These are phyloP conservation scores for Phaffia rhodozyma DNA, from an alignment of 1,284 basidiomycete genomes.

Conservation along the genomic window DNA sequence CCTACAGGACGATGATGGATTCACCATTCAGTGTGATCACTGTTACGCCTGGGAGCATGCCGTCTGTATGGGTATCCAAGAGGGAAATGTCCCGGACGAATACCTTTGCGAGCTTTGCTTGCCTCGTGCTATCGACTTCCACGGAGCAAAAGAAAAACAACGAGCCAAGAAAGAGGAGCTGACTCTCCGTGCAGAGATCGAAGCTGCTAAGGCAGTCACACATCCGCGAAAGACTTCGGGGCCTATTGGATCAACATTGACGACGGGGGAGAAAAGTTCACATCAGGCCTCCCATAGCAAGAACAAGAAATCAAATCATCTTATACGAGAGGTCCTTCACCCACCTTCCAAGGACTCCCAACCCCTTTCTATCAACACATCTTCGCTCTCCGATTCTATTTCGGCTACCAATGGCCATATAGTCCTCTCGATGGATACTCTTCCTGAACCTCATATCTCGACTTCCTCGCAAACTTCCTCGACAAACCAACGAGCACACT, in stretches of 20 bases:
- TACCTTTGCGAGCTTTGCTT: constrained; percentile 35
- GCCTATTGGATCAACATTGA: not conserved
- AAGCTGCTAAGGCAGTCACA: not conserved
- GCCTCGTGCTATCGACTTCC: constrained; percentile 28
- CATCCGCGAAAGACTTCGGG: not conserved
- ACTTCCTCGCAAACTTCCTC: not conserved
- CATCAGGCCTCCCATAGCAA: not conserved
- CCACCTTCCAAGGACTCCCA: not conserved
- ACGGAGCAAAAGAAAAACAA: constrained; percentile 24
- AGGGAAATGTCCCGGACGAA: constrained; percentile 54
- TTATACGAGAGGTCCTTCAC: constrained; percentile 11
- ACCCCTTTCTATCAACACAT: no score
- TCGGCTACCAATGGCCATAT: not conserved
- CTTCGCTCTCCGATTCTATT: not conserved
- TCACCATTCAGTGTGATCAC: constrained; percentile 80
- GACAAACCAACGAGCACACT: not conserved
- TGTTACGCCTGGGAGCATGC: constrained; percentile 86
- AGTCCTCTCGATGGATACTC: not conserved
- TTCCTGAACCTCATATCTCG: not conserved
- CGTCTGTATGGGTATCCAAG: constrained; percentile 60
- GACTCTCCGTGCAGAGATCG: not conserved
- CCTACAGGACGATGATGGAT: constrained; percentile 67
- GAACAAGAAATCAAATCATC: constrained; percentile 4
- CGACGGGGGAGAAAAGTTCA: not conserved
- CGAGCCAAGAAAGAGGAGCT: constrained; percentile 8